A percentile compares a stretch with the other conserved stretches of the same genome.
Evolutionary conservation across 169 alveolate species (phyloP).

Genomic region (Theileria parva): DNA sequence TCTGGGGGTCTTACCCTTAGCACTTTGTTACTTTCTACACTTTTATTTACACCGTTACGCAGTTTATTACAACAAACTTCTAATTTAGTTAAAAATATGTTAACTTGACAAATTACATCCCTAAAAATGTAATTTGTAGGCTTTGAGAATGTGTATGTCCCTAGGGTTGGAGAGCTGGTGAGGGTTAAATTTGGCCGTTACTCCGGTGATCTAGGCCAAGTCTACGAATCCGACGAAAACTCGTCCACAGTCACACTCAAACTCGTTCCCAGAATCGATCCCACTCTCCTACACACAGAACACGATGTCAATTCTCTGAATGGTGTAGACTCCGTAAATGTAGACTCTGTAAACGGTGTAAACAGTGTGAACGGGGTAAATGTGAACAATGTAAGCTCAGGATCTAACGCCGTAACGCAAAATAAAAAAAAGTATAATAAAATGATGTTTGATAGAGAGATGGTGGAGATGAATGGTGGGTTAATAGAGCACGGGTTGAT

Average conservation of each 20-base stretch:
- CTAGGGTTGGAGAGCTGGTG: constrained; percentile 80
- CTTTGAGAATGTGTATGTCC: constrained; percentile 60
- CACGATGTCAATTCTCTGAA: neutral
- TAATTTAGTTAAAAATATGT: too few relatives aligned
- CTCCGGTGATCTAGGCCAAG: constrained; percentile 82
- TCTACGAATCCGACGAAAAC: constrained; percentile 80
- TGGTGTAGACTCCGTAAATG: neutral
- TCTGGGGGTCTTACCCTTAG: too few relatives aligned
- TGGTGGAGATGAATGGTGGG: constrained; percentile 81
- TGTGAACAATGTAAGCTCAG: neutral
- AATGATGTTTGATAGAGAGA: constrained; percentile 79
- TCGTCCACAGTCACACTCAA: constrained; percentile 76
- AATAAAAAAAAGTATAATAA: constrained; percentile 50
- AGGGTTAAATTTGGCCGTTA: constrained; percentile 80
- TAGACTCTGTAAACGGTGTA: neutral
- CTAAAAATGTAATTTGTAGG: neutral
- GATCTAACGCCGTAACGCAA: too few relatives aligned
- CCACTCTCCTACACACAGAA: neutral
- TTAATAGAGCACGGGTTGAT: constrained; percentile 79
- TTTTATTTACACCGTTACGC: too few relatives aligned
- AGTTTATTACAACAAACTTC: too few relatives aligned
- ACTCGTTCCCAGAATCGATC: constrained; percentile 77
- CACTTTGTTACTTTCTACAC: too few relatives aligned
- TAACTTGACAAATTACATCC: too few relatives aligned
- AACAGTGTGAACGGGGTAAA: neutral